Percentiles rank a stretch among this genome's conserved stretches.
Evolutionary conservation across 176 grass and related monocot species (phyloP).

Genomic region (Oryza nivara): DNA sequence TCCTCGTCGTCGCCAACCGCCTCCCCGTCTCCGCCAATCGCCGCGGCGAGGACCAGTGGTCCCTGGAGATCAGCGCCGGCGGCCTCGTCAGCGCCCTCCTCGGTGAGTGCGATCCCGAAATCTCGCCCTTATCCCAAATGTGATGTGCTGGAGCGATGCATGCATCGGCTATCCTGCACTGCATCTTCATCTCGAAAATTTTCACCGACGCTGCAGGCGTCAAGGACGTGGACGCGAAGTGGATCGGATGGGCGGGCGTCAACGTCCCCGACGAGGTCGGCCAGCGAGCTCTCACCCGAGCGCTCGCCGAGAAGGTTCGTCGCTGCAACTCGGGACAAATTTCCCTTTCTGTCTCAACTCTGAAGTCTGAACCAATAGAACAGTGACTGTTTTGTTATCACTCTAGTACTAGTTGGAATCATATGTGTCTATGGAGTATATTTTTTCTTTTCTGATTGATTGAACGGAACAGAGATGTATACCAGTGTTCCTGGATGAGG

Average conservation of each 20-base stretch:
- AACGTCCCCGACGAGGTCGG: conserved; percentile 95
- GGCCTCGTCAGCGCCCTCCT: conserved; percentile 95
- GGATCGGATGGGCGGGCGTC: conserved; percentile 99
- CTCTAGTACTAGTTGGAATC: conserved; percentile 18
- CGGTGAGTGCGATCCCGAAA: conserved; percentile 56
- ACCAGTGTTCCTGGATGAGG: conserved; percentile 97
- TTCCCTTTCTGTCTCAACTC: not conserved
- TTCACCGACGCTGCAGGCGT: conserved; percentile 54
- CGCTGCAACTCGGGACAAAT: conserved; percentile 2
- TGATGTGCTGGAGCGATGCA: conserved; percentile 21
- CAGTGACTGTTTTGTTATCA: conserved; percentile 25
- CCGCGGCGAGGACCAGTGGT: conserved; percentile 88
- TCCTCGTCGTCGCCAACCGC: conserved; percentile 95
- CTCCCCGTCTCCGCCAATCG: conserved; percentile 92
- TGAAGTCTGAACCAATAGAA: conserved; percentile 48
- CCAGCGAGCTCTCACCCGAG: conserved; percentile 78
- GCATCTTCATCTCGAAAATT: not conserved
- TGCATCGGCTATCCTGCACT: conserved; percentile 26
- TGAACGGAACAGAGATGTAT: conserved; percentile 84
- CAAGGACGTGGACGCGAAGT: conserved; percentile 97
- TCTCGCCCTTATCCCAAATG: conserved; percentile 38
- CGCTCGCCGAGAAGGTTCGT: conserved; percentile 89
- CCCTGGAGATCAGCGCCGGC: conserved; percentile 92
- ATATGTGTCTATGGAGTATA: not conserved
- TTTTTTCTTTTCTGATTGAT: conserved; percentile 16